Conservation (phyloP, 257 asterid genomes). For the Misopates orontium region DNA sequence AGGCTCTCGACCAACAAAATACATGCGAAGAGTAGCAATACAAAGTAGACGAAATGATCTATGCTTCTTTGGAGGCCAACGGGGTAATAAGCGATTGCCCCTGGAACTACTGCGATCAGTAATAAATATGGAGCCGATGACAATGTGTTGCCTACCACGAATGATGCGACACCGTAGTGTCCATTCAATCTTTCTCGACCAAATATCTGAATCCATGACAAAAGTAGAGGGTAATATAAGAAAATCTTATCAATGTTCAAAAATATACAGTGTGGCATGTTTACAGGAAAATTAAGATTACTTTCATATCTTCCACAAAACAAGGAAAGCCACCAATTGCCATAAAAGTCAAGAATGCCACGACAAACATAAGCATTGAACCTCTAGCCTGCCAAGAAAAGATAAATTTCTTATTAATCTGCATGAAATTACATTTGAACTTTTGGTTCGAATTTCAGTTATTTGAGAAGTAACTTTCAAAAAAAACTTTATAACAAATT, state of each 20-base stretch:
- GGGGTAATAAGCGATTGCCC: conserved; percentile 53
- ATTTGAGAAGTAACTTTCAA: too few relatives aligned
- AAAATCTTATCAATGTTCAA: not conserved
- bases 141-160: conserved; percentile 54
- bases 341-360: conserved; percentile 61
- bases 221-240: not conserved
- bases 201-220: conserved; percentile 42
- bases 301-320: conserved; percentile 71
- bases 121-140: conserved; percentile 58
- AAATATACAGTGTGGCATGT: not conserved
- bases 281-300: conserved; percentile 7
- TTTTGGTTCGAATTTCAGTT: too few relatives aligned
- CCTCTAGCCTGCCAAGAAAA: conserved; percentile 49
- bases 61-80: conserved; percentile 50
- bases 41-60: conserved; percentile 47
- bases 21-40: conserved; percentile 38
- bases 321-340: conserved; percentile 75
- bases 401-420: too few relatives aligned
- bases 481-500: too few relatives aligned
- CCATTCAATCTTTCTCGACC: conserved; percentile 57
- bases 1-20: conserved; percentile 65
- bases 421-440: too few relatives aligned
- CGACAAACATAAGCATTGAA: conserved; percentile 59
- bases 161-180: conserved; percentile 44
- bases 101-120: conserved; percentile 45